These are phyloP conservation scores for Abrus precatorius DNA, from an alignment of 306 rosid species.

Conservation along the genomic window DNA sequence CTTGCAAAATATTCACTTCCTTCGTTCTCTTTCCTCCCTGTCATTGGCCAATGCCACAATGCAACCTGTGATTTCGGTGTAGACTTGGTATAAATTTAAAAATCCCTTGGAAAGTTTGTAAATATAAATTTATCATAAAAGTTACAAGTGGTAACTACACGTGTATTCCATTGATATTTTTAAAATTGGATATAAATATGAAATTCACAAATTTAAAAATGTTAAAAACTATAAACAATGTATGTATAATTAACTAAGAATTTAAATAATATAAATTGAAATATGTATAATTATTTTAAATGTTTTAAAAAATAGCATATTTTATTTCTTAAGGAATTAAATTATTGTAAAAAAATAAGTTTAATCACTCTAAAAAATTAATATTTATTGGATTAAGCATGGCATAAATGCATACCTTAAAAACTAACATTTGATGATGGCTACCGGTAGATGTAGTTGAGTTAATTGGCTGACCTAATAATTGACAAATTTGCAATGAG, in stretches of 20 bases:
- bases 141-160: neutral
- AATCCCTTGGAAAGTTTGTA: too few relatives aligned
- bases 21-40: neutral
- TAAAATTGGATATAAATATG: neutral
- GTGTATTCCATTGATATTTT: neutral
- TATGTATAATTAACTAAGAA: neutral
- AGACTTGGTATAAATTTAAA: neutral
- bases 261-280: neutral
- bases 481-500: neutral
- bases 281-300: neutral
- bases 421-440: neutral
- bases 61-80: neutral
- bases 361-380: neutral
- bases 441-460: neutral
- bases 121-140: too few relatives aligned
- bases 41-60: conserved; percentile 2
- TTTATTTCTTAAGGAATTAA: neutral
- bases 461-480: neutral
- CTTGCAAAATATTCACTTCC: conserved; percentile 3
- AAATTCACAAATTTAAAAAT: neutral
- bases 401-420: too few relatives aligned
- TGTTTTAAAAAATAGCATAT: neutral
- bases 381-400: too few relatives aligned
- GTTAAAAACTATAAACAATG: neutral
- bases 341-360: neutral